These are phyloP conservation scores for Casaregolazyma lundiana DNA, from an alignment of 1,139 yeast genomes.

Conservation along the genomic window DNA sequence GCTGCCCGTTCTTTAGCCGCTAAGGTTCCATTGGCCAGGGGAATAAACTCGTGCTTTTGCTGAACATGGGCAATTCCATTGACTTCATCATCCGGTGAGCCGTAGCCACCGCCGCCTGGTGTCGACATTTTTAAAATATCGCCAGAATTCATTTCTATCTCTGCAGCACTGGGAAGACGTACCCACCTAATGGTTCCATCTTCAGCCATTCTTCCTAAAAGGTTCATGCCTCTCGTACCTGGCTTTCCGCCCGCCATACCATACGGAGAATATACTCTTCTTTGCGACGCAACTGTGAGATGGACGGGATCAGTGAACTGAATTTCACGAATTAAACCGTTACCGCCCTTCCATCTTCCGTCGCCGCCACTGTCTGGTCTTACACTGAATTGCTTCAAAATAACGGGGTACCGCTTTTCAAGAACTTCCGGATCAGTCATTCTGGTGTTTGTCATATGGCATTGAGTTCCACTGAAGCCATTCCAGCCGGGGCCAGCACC, in stretches of 20 bases:
- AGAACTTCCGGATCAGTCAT: constrained; percentile 29
- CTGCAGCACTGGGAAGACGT: constrained; percentile 48
- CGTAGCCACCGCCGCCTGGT: constrained; percentile 13
- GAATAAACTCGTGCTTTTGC: too few species aligned
- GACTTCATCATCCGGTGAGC: too few species aligned
- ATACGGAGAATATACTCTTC: constrained; percentile 51
- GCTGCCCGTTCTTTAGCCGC: too few species aligned
- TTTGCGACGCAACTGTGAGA: constrained; percentile 51
- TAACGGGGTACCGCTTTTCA: constrained; percentile 28
- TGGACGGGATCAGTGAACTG: constrained; percentile 48
- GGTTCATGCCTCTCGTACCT: constrained; percentile 52
- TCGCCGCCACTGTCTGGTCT: constrained; percentile 19
- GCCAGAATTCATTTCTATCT: constrained; percentile 43
- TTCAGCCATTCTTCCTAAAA: constrained; percentile 37
- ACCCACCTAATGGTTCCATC: constrained; percentile 28
- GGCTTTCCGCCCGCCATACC: constrained; percentile 53
- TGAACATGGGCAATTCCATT: too few species aligned
- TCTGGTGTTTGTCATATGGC: constrained; percentile 30
- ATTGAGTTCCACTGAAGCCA: constrained; percentile 35
- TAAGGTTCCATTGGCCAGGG: too few species aligned
- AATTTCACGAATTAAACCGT: constrained; percentile 52
- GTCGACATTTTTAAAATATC: constrained; percentile 46
- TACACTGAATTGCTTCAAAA: constrained; percentile 23
- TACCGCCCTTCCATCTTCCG: constrained; percentile 16
- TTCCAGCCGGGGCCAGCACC: constrained; percentile 32